Conservation (phyloP, 2,329 filamentous ascomycete genomes). For the Aspergillus uvarum region DNA sequence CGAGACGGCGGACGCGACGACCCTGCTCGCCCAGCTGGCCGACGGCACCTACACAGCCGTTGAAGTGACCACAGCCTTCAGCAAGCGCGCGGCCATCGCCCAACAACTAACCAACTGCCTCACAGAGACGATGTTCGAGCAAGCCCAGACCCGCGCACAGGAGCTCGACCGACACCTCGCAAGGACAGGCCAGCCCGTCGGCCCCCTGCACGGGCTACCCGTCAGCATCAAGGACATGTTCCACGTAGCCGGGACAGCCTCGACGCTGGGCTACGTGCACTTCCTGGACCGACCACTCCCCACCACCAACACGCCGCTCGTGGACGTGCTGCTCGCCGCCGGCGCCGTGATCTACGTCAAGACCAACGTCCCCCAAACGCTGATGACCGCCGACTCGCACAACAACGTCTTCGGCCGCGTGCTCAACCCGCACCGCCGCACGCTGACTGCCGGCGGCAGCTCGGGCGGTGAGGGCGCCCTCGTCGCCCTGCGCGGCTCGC, state of each 20-base stretch:
- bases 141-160: constrained; percentile 50
- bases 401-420: constrained; percentile 63
- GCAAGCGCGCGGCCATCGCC: constrained; percentile 34
- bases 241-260: constrained; percentile 51
- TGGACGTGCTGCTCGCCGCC: constrained; percentile 56
- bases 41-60: constrained; percentile 31
- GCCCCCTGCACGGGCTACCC: constrained; percentile 64
- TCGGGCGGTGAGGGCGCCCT: constrained; percentile 66
- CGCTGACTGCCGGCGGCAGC: constrained; percentile 61
- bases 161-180: constrained; percentile 49
- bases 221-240: constrained; percentile 55
- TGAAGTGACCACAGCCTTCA: constrained; percentile 52
- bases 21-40: constrained; percentile 29
- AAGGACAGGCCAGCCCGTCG: constrained; percentile 46
- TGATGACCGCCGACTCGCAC: constrained; percentile 46
- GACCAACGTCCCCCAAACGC: constrained; percentile 64
- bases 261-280: constrained; percentile 58
- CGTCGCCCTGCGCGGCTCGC: constrained; percentile 56
- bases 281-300: constrained; percentile 59
- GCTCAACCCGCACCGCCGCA: constrained; percentile 61
- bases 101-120: constrained; percentile 48
- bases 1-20: constrained; percentile 37
- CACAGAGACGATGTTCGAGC: constrained; percentile 54
- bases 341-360: constrained; percentile 68
- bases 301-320: constrained; percentile 53